These are phyloP conservation scores for Ulmus americana DNA, from an alignment of 331 rosid species.

Conservation along the genomic window DNA sequence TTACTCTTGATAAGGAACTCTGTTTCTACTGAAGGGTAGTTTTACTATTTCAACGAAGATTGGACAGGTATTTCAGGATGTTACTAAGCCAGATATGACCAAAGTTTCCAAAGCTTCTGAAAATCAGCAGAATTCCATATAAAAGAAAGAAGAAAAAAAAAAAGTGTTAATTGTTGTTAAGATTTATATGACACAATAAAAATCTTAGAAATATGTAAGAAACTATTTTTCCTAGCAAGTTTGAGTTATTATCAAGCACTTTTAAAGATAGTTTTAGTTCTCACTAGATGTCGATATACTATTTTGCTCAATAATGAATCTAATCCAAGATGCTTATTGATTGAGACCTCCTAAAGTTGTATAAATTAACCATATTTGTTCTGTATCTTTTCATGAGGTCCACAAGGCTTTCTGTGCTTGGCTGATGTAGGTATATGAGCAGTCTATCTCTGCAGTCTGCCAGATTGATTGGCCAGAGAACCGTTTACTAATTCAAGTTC, in stretches of 20 bases:
- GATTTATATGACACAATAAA: too few relatives aligned
- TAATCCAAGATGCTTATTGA: background rate
- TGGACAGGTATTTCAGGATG: slow-evolving; percentile 2
- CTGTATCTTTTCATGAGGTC: slow-evolving; percentile 9
- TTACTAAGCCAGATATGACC: background rate
- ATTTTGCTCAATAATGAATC: background rate
- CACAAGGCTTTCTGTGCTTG: slow-evolving; percentile 9
- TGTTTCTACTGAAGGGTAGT: background rate
- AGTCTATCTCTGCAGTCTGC: slow-evolving; percentile 88
- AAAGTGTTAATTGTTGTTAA: too few relatives aligned
- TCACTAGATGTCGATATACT: slow-evolving; percentile 9
- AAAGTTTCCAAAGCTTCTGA: background rate
- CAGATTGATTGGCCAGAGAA: slow-evolving; percentile 91
- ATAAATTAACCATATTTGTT: background rate
- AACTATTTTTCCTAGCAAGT: background rate
- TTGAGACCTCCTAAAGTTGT: slow-evolving; percentile 11
- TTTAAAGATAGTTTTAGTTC: background rate
- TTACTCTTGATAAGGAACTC: slow-evolving; percentile 3
- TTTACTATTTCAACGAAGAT: background rate
- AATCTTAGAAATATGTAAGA: background rate
- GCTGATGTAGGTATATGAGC: slow-evolving; percentile 76
- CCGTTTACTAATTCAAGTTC: slow-evolving; percentile 76
- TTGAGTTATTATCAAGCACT: background rate
- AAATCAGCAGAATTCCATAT: background rate
- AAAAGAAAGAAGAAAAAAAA: background rate